Conservation (phyloP, 768 basidiomycete genomes). For the Suillus occidentalis region DNA sequence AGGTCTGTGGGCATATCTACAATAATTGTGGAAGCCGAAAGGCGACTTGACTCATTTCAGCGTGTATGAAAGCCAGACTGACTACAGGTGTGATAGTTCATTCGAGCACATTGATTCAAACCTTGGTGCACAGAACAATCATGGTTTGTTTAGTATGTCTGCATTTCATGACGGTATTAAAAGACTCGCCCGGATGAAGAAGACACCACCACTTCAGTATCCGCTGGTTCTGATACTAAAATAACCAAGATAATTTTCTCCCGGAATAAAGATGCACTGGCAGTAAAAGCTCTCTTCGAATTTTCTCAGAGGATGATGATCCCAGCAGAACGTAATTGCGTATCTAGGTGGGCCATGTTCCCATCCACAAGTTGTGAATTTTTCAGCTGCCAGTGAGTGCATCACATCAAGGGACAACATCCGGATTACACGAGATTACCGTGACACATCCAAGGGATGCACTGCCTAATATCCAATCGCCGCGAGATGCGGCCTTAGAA, state of each 20-base stretch:
- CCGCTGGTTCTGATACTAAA: background rate
- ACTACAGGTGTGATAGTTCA: background rate
- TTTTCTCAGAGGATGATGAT: background rate
- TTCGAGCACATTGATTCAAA: background rate
- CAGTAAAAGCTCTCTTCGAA: background rate
- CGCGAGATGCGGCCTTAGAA: background rate
- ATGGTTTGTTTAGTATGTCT: background rate
- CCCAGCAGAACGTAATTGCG: background rate
- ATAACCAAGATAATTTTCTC: background rate
- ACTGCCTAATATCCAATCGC: too few relatives aligned
- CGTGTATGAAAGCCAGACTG: background rate
- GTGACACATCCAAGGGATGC: too few relatives aligned
- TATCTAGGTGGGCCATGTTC: background rate
- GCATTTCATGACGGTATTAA: background rate
- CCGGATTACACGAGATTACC: too few relatives aligned
- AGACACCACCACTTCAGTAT: background rate
- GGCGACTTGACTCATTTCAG: background rate
- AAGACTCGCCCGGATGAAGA: background rate
- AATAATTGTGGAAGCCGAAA: background rate
- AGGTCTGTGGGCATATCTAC: background rate
- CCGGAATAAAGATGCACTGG: background rate
- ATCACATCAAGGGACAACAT: background rate
- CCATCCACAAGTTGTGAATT: background rate
- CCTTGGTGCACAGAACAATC: background rate
- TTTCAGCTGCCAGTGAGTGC: background rate